These are phyloP conservation scores for Tulasnella sp. DNA, from an alignment of 768 basidiomycete genomes.

Conservation along the genomic window DNA sequence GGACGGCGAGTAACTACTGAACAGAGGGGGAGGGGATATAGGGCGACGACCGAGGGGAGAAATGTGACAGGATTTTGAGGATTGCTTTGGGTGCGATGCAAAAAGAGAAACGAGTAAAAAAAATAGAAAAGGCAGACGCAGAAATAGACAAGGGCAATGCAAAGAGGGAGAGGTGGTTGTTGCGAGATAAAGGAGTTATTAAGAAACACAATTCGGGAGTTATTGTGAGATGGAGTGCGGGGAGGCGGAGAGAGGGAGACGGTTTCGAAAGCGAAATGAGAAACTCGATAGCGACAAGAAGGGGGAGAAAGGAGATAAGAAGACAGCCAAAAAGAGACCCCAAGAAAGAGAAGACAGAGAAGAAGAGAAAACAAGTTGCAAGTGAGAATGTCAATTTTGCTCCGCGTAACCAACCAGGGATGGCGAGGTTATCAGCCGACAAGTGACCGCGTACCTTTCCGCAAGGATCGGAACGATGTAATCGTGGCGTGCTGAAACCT, in stretches of 20 bases:
- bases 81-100: slow-evolving; percentile 1
- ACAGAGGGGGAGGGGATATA: neutral
- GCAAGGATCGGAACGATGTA: neutral
- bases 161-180: neutral
- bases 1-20: neutral
- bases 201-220: neutral
- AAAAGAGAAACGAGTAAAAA: neutral
- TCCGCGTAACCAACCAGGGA: neutral
- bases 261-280: neutral
- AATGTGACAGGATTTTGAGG: neutral
- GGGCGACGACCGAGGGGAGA: neutral
- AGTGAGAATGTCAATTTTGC: neutral
- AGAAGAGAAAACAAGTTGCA: neutral
- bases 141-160: neutral
- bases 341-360: neutral
- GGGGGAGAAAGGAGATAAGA: neutral
- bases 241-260: neutral
- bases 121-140: neutral
- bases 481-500: neutral
- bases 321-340: neutral
- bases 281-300: neutral
- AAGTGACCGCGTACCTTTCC: neutral
- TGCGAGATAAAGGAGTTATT: neutral
- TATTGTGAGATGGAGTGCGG: neutral
- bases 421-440: neutral